phyloP scores from a whole-genome alignment of 306 rosid genomes.

The Cucumis melo region DNA sequence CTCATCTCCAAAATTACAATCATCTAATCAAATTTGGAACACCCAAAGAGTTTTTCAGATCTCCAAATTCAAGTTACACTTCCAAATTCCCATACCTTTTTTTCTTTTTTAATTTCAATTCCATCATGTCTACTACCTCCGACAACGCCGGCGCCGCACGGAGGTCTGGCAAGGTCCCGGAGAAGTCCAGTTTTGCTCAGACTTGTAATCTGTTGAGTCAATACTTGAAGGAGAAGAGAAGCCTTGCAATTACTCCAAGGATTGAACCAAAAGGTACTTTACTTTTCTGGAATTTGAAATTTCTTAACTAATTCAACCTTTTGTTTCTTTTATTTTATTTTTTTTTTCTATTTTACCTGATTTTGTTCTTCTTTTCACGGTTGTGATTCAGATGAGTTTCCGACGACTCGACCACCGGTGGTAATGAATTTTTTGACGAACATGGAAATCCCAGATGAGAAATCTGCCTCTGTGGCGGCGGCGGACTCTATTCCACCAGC shows the following conservation, averaged over 20 bases:
- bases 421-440: slow-evolving; percentile 30
- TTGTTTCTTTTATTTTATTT: too few species aligned
- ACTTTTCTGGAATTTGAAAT: background rate
- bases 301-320: background rate
- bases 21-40: background rate
- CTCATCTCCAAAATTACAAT: background rate
- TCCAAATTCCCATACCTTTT: background rate
- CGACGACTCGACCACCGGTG: slow-evolving; percentile 4
- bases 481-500: slow-evolving; percentile 30
- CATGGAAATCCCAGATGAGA: slow-evolving; percentile 26
- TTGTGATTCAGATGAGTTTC: slow-evolving; percentile 3
- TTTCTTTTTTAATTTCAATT: background rate
- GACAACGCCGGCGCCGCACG: slow-evolving; percentile 18
- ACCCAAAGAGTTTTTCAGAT: background rate
- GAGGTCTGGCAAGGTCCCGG: slow-evolving; percentile 27
- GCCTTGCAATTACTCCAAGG: slow-evolving; percentile 10
- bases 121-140: background rate
- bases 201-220: slow-evolving; percentile 56
- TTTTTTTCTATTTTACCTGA: too few species aligned
- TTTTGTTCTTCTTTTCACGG: background rate
- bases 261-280: background rate
- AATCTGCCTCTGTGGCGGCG: background rate
- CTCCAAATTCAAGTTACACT: background rate
- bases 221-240: slow-evolving; percentile 65
- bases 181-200: slow-evolving; percentile 59